phyloP scores from a whole-genome alignment of 2,329 filamentous ascomycete genomes.

The Aspergillus uvarum region DNA sequence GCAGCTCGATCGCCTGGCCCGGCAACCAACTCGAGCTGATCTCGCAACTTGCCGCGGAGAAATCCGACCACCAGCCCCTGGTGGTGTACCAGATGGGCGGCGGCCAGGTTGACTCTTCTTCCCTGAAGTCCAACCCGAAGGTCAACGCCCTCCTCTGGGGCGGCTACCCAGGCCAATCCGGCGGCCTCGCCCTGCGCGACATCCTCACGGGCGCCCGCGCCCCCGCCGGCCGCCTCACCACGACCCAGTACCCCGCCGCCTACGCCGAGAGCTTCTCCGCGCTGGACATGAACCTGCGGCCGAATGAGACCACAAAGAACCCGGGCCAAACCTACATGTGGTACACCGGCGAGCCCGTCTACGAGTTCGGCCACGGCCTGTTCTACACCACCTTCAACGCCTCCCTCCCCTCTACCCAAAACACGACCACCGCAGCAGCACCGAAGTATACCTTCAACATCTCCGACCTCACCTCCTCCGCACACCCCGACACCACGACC shows the following conservation, averaged over 20 bases:
- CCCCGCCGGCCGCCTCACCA: slow-evolving; percentile 43
- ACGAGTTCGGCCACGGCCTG: slow-evolving; percentile 45
- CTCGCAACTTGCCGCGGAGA: slow-evolving; percentile 30
- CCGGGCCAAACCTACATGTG: slow-evolving; percentile 49
- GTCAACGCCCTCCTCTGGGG: slow-evolving; percentile 46
- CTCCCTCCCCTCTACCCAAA: neutral
- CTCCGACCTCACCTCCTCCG: slow-evolving; percentile 31
- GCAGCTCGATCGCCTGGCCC: slow-evolving; percentile 44
- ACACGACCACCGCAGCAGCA: slow-evolving; percentile 1
- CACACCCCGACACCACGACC: slow-evolving; percentile 25
- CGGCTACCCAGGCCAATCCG: slow-evolving; percentile 47
- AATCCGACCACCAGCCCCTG: slow-evolving; percentile 37
- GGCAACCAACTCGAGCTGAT: slow-evolving; percentile 45
- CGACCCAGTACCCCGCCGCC: slow-evolving; percentile 41
- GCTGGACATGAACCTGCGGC: slow-evolving; percentile 44
- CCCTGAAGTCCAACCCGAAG: slow-evolving; percentile 39
- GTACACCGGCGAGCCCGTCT: slow-evolving; percentile 43
- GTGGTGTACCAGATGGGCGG: slow-evolving; percentile 47
- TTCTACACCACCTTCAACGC: slow-evolving; percentile 45
- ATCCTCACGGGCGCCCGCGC: slow-evolving; percentile 44
- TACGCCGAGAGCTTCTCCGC: slow-evolving; percentile 46
- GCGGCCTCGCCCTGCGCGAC: slow-evolving; percentile 44
- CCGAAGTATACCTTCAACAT: slow-evolving; percentile 31
- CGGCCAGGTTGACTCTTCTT: slow-evolving; percentile 45
- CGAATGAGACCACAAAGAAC: slow-evolving; percentile 34